phyloP scores from a whole-genome alignment of 306 rosid genomes.

The Myrica gale region DNA sequence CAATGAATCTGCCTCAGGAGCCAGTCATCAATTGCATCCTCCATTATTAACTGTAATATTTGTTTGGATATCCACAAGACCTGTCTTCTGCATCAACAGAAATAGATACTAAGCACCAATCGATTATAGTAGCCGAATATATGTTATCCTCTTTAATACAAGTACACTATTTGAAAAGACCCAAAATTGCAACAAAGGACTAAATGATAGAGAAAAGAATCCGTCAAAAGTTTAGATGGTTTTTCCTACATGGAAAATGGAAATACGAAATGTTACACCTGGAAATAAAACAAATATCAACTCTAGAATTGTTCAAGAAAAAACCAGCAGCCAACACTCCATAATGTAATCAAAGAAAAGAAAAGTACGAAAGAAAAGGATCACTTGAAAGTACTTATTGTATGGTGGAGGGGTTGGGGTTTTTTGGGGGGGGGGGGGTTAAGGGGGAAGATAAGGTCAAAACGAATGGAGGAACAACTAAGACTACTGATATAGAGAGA shows the following conservation, averaged over 20 bases:
- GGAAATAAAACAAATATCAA: not conserved
- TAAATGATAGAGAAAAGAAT: not conserved
- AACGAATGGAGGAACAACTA: not conserved
- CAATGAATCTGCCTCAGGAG: conserved; percentile 79
- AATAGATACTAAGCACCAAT: conserved; percentile 25
- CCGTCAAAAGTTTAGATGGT: not conserved
- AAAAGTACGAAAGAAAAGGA: not conserved
- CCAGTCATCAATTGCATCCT: conserved; percentile 96
- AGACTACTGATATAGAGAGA: too few species aligned
- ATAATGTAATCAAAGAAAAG: not conserved
- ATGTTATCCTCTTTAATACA: conserved; percentile 10
- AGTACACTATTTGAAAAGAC: conserved; percentile 19
- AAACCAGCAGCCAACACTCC: not conserved
- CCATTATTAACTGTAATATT: conserved; percentile 87
- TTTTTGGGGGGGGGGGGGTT: too few species aligned
- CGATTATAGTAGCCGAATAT: conserved; percentile 23
- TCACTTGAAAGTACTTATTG: not conserved
- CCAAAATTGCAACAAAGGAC: conserved; percentile 7
- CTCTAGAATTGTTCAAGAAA: not conserved
- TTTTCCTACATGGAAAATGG: not conserved
- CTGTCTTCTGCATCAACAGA: conserved; percentile 70
- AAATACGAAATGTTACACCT: not conserved
- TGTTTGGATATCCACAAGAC: conserved; percentile 99
- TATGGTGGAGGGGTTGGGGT: too few species aligned
- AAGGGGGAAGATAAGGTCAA: not conserved